Base-by-base conservation (phyloP, 176 grass and related monocot species). In the Zoysia pacifica region DNA sequence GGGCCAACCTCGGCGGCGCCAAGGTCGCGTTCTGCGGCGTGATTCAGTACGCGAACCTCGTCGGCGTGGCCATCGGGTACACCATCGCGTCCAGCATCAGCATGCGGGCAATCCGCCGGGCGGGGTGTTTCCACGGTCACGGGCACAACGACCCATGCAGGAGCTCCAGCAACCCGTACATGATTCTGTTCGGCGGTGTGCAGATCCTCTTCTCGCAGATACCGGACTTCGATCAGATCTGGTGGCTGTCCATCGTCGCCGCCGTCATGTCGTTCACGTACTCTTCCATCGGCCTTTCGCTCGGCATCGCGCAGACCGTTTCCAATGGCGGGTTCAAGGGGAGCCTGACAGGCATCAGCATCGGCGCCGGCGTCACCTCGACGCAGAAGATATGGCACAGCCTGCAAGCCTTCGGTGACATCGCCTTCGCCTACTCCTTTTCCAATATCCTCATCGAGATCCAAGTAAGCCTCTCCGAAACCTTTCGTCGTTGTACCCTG, bases 181-280 rank as follows among this genome's bases (percentile, higher is more conserved):
- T 90, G 88, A 66, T 90, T 48, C 5, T 86, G 1, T 86, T 90
- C 64, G 88, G 88, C 0, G 41, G 42, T 18, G 2, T 12, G 44
- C 69, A 90, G 88, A 76, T 90, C 8, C 15, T 90, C 0, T 80
- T 90, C 75, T 90, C 88, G 5, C 88, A 90, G 72, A 90, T 90
- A 0, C 84, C 88, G 0, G 84, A 86, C 50, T 90, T 90, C 11
- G 80, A 90, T 10, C 84, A 90, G 75, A 90, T 90, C n/a, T 90
- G 88, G 88, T 90, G 88, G 88, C 65, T 90, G 18, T 90, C 84
- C 48, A 90, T 90, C 5, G 88, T 90, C 43, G 88, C 88, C 11
- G 88, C 88, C 4, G 70, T 90, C 10, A 90, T 90, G 88, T 86
- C 88, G 2, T 86, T 90, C 56, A 90, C 80, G 18, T 90, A 90